These are phyloP conservation scores for Serendipita vermifera DNA, from an alignment of 768 basidiomycete genomes.

Conservation along the genomic window DNA sequence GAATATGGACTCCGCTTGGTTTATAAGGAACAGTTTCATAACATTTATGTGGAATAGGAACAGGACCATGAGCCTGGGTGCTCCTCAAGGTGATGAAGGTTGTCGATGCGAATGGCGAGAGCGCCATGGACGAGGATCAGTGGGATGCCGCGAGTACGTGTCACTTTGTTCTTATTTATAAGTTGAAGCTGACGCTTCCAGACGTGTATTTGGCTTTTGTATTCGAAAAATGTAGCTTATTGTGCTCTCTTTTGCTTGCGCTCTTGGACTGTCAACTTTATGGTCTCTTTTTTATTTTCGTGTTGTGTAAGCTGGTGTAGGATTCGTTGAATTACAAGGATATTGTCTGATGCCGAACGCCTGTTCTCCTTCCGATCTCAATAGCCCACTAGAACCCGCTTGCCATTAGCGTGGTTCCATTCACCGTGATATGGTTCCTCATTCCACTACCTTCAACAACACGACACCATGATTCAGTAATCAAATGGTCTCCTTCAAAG, in stretches of 20 bases:
- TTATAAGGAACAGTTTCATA: constrained; percentile 84
- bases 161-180: neutral
- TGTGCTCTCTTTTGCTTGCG: no score
- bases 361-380: no score
- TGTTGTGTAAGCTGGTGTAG: no score
- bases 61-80: constrained; percentile 69
- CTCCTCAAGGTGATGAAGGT: constrained; percentile 87
- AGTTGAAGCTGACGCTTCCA: constrained; percentile 25
- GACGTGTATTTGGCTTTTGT: constrained; percentile 93
- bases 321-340: no score
- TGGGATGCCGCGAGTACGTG: constrained; percentile 98
- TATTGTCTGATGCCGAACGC: no score
- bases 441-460: constrained; percentile 2
- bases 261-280: no score
- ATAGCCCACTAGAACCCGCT: no score
- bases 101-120: constrained; percentile 71
- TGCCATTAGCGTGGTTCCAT: neutral
- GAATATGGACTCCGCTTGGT: constrained; percentile 60
- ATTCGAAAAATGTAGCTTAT: constrained; percentile 70
- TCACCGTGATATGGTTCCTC: neutral
- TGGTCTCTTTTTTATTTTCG: no score
- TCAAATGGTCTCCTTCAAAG: constrained; percentile 2
- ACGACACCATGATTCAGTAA: neutral
- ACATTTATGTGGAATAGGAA: constrained; percentile 71
- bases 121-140: constrained; percentile 86